Conservation (phyloP, 345 rosid genomes). For the Salix dunnii region DNA sequence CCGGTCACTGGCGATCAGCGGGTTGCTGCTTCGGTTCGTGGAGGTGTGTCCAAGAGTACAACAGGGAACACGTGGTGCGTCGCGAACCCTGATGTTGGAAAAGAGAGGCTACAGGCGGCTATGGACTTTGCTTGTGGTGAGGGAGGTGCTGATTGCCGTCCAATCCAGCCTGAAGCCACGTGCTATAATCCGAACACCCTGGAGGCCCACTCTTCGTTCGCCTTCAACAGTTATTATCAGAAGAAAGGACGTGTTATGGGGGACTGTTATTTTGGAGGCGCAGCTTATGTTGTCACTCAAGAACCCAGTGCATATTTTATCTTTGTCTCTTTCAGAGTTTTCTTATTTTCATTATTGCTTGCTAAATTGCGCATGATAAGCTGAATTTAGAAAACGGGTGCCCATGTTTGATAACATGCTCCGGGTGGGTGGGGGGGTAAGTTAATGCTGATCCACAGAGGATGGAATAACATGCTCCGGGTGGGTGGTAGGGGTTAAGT, state of each 20-base stretch:
- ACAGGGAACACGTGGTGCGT: constrained; percentile 82
- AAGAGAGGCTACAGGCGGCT: constrained; percentile 53
- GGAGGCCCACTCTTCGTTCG: constrained; percentile 82
- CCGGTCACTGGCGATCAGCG: constrained; percentile 4
- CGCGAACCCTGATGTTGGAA: constrained; percentile 42
- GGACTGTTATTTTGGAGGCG: constrained; percentile 67
- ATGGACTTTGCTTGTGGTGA: constrained; percentile 82
- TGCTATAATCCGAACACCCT: constrained; percentile 60
- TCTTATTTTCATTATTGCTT: background rate
- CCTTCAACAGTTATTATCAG: constrained; percentile 88
- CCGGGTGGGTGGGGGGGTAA: background rate
- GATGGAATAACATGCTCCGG: background rate
- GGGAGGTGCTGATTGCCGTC: constrained; percentile 85
- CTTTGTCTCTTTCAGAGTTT: background rate
- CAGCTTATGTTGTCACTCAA: constrained; percentile 65
- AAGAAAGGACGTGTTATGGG: constrained; percentile 59
- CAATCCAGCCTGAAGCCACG: constrained; percentile 67
- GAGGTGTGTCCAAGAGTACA: constrained; percentile 20
- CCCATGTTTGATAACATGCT: background rate
- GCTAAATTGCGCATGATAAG: background rate
- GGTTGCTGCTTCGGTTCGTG: constrained; percentile 1
- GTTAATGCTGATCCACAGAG: no score
- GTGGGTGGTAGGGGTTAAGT: no score
- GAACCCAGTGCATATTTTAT: constrained; percentile 56
- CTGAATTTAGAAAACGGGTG: background rate